Evolutionary conservation across 2,329 filamentous ascomycete genomes (phyloP).

Genomic region (Alternaria angustiovoidea): DNA sequence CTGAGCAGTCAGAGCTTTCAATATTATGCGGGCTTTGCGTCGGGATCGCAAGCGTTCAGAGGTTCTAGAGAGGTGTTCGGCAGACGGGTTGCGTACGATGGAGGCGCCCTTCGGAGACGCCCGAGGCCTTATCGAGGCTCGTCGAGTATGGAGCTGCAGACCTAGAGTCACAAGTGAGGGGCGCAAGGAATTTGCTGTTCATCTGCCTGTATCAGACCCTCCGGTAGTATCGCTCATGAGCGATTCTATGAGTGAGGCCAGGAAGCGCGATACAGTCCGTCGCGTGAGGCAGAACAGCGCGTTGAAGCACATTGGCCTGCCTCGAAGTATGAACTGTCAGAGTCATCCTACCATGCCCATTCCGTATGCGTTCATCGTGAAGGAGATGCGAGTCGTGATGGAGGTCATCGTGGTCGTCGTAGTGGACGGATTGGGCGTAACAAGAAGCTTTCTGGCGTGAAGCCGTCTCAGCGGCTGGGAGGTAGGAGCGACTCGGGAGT

Average conservation of each 20-base stretch:
- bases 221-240: not conserved
- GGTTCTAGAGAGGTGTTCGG: not conserved
- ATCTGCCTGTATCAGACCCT: not conserved
- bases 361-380: not conserved
- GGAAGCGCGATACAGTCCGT: not conserved
- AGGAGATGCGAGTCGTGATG: not conserved
- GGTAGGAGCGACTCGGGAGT: constrained; percentile 1
- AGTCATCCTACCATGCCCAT: not conserved
- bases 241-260: not conserved
- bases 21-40: not conserved
- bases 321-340: not conserved
- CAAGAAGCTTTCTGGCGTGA: not conserved
- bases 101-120: not conserved
- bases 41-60: not conserved
- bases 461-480: not conserved
- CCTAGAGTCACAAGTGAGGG: not conserved
- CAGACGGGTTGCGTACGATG: not conserved
- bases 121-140: not conserved
- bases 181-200: not conserved
- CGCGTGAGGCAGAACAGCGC: not conserved
- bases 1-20: not conserved
- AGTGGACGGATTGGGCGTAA: not conserved
- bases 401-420: constrained; percentile 2
- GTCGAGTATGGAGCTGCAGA: not conserved
- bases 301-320: not conserved